Conservation (phyloP, 192 early-diverging fungal species). For the Spinellus fusiger region DNA sequence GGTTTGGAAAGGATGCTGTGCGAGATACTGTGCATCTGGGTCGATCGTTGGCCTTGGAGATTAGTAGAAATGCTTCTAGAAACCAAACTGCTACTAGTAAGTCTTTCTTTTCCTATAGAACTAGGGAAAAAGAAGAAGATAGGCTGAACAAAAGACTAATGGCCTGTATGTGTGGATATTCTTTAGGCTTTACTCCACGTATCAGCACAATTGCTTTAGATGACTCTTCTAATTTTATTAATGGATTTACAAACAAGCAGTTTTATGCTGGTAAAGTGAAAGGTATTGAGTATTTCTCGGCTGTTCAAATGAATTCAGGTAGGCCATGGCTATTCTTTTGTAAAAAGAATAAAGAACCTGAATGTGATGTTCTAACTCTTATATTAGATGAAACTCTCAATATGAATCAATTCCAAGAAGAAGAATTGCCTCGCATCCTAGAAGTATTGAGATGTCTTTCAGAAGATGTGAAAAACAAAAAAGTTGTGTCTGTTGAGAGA, state of each 20-base stretch:
- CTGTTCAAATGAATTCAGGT: constrained; percentile 2
- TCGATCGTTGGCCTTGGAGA: constrained; percentile 61
- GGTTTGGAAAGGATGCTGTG: constrained; percentile 47
- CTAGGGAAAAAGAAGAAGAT: constrained; percentile 31
- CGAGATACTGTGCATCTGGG: constrained; percentile 56
- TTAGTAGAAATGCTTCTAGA: constrained; percentile 37
- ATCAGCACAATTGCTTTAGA: constrained; percentile 37
- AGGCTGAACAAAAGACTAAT: constrained; percentile 18
- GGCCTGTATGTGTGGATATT: not conserved
- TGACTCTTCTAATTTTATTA: constrained; percentile 49
- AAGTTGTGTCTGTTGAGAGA: constrained; percentile 38
- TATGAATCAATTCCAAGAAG: too few relatives aligned
- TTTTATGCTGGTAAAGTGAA: constrained; percentile 48
- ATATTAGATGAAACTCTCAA: too few relatives aligned
- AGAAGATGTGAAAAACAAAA: constrained; percentile 36
- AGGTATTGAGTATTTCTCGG: constrained; percentile 28
- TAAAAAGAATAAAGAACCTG: not conserved
- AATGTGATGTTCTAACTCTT: too few relatives aligned
- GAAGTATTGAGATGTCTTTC: constrained; percentile 27
- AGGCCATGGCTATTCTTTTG: not conserved
- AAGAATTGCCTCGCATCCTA: constrained; percentile 30
- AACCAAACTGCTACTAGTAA: constrained; percentile 31
- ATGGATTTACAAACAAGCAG: constrained; percentile 43
- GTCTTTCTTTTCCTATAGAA: too few relatives aligned
- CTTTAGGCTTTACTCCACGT: constrained; percentile 28